Conservation (phyloP, 2,329 filamentous ascomycete species). For the Macrophomina phaseolina region DNA sequence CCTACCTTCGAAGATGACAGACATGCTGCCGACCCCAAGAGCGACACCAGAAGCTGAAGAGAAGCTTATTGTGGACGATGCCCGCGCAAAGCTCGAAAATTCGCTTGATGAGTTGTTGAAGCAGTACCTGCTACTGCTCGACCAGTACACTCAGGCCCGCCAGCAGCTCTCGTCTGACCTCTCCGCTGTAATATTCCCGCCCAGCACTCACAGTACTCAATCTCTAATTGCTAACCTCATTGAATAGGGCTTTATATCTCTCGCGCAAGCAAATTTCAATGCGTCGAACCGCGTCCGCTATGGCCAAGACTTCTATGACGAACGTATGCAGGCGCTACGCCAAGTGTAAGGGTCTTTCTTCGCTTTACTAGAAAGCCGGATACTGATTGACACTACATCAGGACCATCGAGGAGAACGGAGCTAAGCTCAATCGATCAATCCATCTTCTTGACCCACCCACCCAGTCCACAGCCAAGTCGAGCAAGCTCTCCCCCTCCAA, state of each 20-base stretch:
- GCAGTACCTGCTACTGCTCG: slow-evolving; percentile 68
- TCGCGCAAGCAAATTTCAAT: slow-evolving; percentile 78
- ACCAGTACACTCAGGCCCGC: slow-evolving; percentile 69
- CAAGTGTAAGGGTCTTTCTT: slow-evolving; percentile 46
- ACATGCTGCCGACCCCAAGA: neutral
- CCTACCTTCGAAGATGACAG: neutral
- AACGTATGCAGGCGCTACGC: slow-evolving; percentile 70
- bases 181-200: slow-evolving; percentile 52
- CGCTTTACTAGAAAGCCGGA: slow-evolving; percentile 28
- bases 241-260: slow-evolving; percentile 52
- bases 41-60: neutral
- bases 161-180: slow-evolving; percentile 61
- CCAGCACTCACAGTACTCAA: neutral
- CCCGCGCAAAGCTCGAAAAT: slow-evolving; percentile 40
- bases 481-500: neutral
- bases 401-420: slow-evolving; percentile 11
- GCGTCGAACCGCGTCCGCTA: slow-evolving; percentile 68
- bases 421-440: slow-evolving; percentile 4
- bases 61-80: neutral
- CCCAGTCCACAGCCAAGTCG: neutral
- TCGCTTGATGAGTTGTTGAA: slow-evolving; percentile 68
- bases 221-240: neutral
- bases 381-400: slow-evolving; percentile 34
- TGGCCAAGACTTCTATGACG: slow-evolving; percentile 74
- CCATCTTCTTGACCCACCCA: neutral